A percentile compares a stretch with the other conserved stretches of the same genome.
phyloP scores from a whole-genome alignment of 352 stramenopile species.

The Plasmopara muralis region DNA sequence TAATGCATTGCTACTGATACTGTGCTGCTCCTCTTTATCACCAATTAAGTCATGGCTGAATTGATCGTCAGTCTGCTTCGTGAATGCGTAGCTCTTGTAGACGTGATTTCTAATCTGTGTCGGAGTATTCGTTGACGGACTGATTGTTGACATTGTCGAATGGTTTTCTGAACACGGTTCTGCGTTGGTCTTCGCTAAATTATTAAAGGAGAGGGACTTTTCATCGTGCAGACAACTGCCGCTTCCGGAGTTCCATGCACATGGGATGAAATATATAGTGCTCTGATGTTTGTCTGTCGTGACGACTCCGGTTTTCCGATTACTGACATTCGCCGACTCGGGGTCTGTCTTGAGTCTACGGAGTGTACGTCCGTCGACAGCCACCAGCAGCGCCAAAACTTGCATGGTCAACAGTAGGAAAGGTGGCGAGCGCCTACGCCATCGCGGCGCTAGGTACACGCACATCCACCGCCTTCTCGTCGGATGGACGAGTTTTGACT shows the following conservation, averaged over 20 bases:
- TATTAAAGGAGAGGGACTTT: constrained; percentile 21
- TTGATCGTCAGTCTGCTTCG: constrained; percentile 6
- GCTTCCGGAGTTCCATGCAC: constrained; percentile 11
- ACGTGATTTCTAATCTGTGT: background rate
- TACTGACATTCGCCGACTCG: background rate
- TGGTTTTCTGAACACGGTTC: background rate
- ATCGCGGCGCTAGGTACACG: constrained; percentile 25
- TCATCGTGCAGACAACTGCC: constrained; percentile 1
- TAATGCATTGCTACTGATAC: constrained; percentile 1
- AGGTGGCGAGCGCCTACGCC: constrained; percentile 12
- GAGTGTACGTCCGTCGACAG: constrained; percentile 9
- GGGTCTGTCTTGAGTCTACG: constrained; percentile 7
- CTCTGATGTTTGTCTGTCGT: constrained; percentile 13
- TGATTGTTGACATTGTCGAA: background rate
- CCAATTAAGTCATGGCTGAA: background rate
- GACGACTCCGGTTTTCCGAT: constrained; percentile 14
- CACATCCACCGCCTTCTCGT: constrained; percentile 18
- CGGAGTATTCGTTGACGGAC: background rate
- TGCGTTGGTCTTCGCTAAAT: constrained; percentile 4
- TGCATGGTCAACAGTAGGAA: constrained; percentile 6
- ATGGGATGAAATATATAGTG: constrained; percentile 7
- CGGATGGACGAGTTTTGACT: constrained; percentile 13
- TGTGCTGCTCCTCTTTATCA: background rate
- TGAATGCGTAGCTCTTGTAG: background rate
- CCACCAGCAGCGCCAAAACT: constrained; percentile 9